Base-by-base conservation (phyloP, 805 yeast genomes). In the Lachancea cidri region DNA sequence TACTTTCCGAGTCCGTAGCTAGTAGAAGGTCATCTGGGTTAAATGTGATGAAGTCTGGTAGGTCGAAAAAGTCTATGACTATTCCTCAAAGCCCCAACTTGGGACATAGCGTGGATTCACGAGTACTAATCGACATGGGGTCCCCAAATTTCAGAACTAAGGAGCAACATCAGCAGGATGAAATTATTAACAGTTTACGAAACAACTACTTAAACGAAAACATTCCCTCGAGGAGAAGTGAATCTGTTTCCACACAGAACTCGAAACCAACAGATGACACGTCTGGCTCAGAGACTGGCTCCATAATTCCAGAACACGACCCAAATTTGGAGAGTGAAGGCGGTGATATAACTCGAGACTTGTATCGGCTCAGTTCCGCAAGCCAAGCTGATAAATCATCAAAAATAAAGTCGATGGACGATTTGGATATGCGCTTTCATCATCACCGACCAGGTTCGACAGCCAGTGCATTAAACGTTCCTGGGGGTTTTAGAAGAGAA, bases 401-500 rank as follows among this genome's bases (percentile, higher is more conserved):
- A 4, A 44, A 39, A 15, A 52, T 42, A 33, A 45, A 44, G 16
- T 54, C 63, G 2, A 39, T 48, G 24, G 66, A 60, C 35, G 64
- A 63, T 42, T 41, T 63, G 3, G 36, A 41, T 2, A 31, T 53
- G 29, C 65, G 85, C 36, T 78, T 77, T 11, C 19, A 39, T 5
- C 6, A n/a, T n/a, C 25, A 22, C 7, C 5, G 38, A 14, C 30
- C 39, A n/a, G 38, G 22, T 13, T 79, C 87, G 0, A 65, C 71
- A 9, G 91, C 89, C 0, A 75, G 85, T 41, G 78, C 79, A 1
- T 58, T 85, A 33, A 78, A 83, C 48, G 81, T 84, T 8, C 94
- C 94, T 0, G 93, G 93, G 39, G 94, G 93, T 0, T 85, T 85
- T 60, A 71, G 94, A 60, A 68, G 94, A 52, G 86, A 82, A 43